A percentile compares a stretch with the other conserved stretches of the same genome.
phyloP scores from a whole-genome alignment of 2,329 filamentous ascomycete genomes.

The Trichoderma sp. region DNA sequence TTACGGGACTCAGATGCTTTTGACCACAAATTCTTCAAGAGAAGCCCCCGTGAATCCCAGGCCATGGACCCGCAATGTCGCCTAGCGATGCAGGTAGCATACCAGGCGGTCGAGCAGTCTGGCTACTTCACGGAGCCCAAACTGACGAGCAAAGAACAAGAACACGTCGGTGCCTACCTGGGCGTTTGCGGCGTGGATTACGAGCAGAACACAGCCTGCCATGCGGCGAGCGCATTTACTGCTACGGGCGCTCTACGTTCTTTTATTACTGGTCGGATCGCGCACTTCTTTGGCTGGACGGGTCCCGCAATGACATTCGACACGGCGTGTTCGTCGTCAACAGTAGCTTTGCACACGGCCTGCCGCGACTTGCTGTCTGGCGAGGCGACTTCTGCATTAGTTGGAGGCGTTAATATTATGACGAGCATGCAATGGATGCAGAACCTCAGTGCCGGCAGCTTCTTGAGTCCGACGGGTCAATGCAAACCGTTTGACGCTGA shows the following conservation, averaged over 20 bases:
- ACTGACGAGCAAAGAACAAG: neutral
- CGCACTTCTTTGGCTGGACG: neutral
- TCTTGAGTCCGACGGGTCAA: neutral
- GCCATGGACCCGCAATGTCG: neutral
- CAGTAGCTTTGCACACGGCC: neutral
- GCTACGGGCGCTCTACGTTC: neutral
- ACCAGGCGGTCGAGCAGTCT: neutral
- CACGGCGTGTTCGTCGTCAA: neutral
- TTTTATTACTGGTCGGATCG: neutral
- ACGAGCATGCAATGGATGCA: neutral
- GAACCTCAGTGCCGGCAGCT: neutral
- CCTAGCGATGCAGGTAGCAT: neutral
- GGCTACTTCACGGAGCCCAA: neutral
- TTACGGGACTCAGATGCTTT: neutral
- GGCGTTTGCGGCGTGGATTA: neutral
- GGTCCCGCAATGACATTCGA: neutral
- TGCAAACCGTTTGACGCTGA: neutral
- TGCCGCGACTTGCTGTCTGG: neutral
- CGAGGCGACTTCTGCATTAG: neutral
- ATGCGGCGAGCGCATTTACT: neutral
- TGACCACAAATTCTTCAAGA: neutral
- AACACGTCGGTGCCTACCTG: neutral
- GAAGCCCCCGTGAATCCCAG: rapidly evolving
- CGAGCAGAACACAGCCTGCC: neutral
- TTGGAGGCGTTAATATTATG: neutral